These are phyloP conservation scores for Russula foetens DNA, from an alignment of 768 basidiomycete genomes.

Conservation along the genomic window DNA sequence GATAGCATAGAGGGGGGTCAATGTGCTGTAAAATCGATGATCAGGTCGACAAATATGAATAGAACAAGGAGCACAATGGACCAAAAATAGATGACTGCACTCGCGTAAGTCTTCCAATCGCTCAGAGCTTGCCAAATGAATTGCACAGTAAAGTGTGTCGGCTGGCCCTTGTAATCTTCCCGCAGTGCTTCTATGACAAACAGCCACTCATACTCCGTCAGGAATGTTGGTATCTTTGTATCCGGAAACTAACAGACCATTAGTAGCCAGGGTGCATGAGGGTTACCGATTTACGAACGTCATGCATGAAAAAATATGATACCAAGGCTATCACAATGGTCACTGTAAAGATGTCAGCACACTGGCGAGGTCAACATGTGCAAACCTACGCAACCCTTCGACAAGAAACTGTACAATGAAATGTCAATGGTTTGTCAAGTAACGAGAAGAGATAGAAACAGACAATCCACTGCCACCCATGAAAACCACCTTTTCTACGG, in stretches of 20 bases:
- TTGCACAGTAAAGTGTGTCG: conserved; percentile 28
- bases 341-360: neutral
- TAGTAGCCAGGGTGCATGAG: neutral
- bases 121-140: conserved; percentile 30
- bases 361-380: neutral
- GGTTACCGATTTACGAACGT: conserved; percentile 23
- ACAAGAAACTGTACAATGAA: conserved; percentile 33
- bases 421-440: neutral
- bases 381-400: conserved; percentile 32
- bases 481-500: conserved; percentile 24
- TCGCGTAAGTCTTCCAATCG: conserved; percentile 29
- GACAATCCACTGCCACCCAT: conserved; percentile 44
- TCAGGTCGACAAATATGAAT: neutral
- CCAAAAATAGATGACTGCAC: conserved; percentile 29
- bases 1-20: conserved; percentile 40
- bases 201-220: conserved; percentile 29
- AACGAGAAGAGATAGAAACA: conserved; percentile 17
- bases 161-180: conserved; percentile 25
- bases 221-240: conserved; percentile 38
- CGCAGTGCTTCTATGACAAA: conserved; percentile 25
- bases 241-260: conserved; percentile 30
- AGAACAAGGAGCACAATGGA: conserved; percentile 10
- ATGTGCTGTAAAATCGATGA: conserved; percentile 27
- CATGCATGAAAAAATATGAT: conserved; percentile 35
- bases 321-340: conserved; percentile 31